Percentiles rank a stretch among this genome's conserved stretches.
phyloP scores from a whole-genome alignment of 495 filamentous ascomycete species.

The Aspergillus biplanus region DNA sequence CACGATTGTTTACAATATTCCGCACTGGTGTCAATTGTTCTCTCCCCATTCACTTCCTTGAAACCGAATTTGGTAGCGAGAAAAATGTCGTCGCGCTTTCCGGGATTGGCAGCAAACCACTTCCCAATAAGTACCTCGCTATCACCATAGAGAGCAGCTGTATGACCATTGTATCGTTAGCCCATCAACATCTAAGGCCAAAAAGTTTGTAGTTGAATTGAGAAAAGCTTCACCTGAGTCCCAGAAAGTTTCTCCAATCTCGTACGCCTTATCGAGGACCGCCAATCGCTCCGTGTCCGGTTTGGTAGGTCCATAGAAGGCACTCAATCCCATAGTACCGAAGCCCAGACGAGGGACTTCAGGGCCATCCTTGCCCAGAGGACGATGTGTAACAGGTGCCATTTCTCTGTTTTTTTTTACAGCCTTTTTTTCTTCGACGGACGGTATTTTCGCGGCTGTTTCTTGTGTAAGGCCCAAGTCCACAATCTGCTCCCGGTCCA shows the following conservation, averaged over 20 bases:
- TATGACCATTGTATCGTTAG: background rate
- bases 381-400: constrained; percentile 12
- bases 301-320: constrained; percentile 1
- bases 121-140: constrained; percentile 17
- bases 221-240: constrained; percentile 1
- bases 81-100: constrained; percentile 14
- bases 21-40: constrained; percentile 3
- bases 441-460: too few species aligned
- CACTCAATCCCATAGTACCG: constrained; percentile 12
- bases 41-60: background rate
- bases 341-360: constrained; percentile 15
- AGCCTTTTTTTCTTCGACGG: too few species aligned
- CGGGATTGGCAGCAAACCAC: constrained; percentile 15
- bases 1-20: constrained; percentile 9
- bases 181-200: background rate
- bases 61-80: constrained; percentile 17
- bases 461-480: too few species aligned
- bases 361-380: constrained; percentile 17
- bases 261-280: constrained; percentile 8
- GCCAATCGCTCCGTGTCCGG: constrained; percentile 7
- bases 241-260: constrained; percentile 16
- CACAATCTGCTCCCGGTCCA: too few species aligned
- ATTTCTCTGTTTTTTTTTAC: background rate
- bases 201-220: background rate
- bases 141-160: constrained; percentile 17